Evolutionary conservation across 2,329 filamentous ascomycete species (phyloP), one percentile per base, ranked within the genome.

Genomic region (Stagonosporopsis tanaceti): DNA sequence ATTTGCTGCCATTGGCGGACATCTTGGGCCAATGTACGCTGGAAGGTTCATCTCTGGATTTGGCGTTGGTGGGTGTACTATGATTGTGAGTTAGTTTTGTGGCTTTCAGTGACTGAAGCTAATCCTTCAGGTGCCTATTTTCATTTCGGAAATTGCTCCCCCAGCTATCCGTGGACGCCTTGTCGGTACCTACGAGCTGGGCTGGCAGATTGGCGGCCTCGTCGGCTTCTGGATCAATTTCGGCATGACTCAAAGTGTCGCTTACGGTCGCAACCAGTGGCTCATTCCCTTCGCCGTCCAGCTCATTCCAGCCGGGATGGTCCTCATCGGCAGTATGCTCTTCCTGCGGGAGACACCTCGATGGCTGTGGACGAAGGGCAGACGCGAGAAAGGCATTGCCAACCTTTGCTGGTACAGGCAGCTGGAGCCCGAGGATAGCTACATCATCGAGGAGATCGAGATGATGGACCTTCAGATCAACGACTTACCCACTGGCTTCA

Each of bases 401-500:
- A 80, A 81, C 44, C 72, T 82, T 4, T 86, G 83, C 79, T 90
- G 87, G 87, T 86, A 91, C 60, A 83, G 87, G 25, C 83, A 87
- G 44, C 80, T 90, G 1, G 70, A 79, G 9, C 71, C 78, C 0
- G 79, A 83, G 4, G 82, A 90, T 61, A 75, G 85, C 9, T 93
- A 93, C 72, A 88, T 94, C 54, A 77, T 89, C 1, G 89, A 93
- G 74, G 91, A 93, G 73, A 80, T 93, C 17, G 81, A 83, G 55
- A 87, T 84, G 62, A 89, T 93, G 62, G 89, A 93, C 53, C 81
- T 83, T 14, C 89, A 90, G 7, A 78, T 92, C 15, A 89, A 91
- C 2, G 84, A 85, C 25, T 84, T 92, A 46, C 90, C 90, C 9
- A 77, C 85, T 20, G 90, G 90, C 2, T 92, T 93, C 80, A 91